Percentiles rank a stretch among this genome's conserved stretches.
Evolutionary conservation across 2,329 filamentous ascomycete species (phyloP).

Genomic region (Cladosporium sphaerospermum): DNA sequence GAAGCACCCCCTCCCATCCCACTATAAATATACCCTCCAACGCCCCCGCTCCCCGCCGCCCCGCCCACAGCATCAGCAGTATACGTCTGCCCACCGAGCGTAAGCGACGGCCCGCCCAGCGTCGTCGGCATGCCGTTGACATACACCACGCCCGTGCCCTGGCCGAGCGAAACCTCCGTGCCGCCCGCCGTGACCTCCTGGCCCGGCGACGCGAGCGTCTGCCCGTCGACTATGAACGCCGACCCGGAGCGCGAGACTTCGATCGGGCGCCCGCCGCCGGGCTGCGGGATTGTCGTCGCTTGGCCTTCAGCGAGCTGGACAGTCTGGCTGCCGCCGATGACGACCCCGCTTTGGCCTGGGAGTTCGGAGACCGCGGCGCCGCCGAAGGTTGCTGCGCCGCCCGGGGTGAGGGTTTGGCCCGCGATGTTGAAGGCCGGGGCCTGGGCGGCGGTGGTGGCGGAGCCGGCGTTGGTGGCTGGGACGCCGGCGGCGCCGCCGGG

Average conservation of each 20-base stretch:
- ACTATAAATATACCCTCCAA: conserved; percentile 3
- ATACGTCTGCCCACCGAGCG: neutral
- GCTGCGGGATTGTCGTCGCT: neutral
- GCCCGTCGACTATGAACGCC: conserved; percentile 23
- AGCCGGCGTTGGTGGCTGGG: neutral
- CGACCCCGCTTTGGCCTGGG: neutral
- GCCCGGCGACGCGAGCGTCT: conserved; percentile 33
- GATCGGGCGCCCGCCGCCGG: neutral
- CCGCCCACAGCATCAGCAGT: neutral
- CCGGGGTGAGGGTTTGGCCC: conserved; percentile 34
- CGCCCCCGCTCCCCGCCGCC: neutral
- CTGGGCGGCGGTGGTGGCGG: neutral
- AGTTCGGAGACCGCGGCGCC: conserved; percentile 14
- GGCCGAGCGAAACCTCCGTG: neutral
- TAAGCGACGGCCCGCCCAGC: neutral
- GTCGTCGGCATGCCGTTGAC: neutral
- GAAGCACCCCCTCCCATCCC: neutral
- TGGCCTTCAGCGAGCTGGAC: neutral
- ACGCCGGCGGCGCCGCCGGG: neutral
- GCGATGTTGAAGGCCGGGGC: conserved; percentile 19
- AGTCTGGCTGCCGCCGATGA: neutral
- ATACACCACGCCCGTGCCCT: neutral
- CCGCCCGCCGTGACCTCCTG: conserved; percentile 17
- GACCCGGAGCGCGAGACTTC: conserved; percentile 3
- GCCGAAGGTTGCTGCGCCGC: conserved; percentile 22